Percentiles rank a stretch among this genome's conserved stretches.
Conservation (phyloP, 1,284 basidiomycete genomes). For the Cutaneotrichosporon arboriforme region DNA sequence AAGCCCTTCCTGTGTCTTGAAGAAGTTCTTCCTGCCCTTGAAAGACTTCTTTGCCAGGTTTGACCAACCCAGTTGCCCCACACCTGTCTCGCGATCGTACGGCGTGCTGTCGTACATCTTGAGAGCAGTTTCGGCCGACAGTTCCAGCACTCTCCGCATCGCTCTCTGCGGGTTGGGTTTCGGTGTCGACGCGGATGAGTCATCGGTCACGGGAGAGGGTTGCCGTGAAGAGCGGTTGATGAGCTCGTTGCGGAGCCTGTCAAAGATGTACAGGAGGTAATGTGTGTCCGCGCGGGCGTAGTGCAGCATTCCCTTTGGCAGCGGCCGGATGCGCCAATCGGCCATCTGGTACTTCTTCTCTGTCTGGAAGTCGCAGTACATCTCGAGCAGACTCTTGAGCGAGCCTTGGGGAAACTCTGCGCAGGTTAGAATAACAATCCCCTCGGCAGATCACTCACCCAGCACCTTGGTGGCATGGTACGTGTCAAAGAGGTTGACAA, state of each 20-base stretch:
- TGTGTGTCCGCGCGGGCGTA: slow-evolving; percentile 97
- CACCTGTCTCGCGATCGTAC: slow-evolving; percentile 64
- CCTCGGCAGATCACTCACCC: slow-evolving; percentile 50
- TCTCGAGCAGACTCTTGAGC: slow-evolving; percentile 76
- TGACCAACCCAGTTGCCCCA: slow-evolving; percentile 68
- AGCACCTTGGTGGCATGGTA: slow-evolving; percentile 86
- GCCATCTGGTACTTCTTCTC: slow-evolving; percentile 96
- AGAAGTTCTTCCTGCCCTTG: slow-evolving; percentile 46
- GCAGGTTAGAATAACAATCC: not conserved
- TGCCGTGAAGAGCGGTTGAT: slow-evolving; percentile 52
- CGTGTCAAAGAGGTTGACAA: slow-evolving; percentile 94
- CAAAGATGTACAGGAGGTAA: slow-evolving; percentile 87
- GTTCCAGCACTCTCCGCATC: slow-evolving; percentile 56
- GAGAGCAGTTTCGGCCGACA: slow-evolving; percentile 68
- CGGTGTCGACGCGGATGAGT: slow-evolving; percentile 10
- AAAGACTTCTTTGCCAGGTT: slow-evolving; percentile 72
- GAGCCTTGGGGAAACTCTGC: slow-evolving; percentile 74
- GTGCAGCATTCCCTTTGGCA: slow-evolving; percentile 79
- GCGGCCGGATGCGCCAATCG: slow-evolving; percentile 90
- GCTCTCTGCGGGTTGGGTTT: slow-evolving; percentile 32
- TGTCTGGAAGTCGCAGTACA: slow-evolving; percentile 84
- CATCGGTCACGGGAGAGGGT: slow-evolving; percentile 21
- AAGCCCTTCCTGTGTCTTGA: slow-evolving; percentile 54
- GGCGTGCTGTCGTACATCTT: slow-evolving; percentile 61
- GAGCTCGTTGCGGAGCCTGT: slow-evolving; percentile 81